Percentiles rank a stretch among this genome's conserved stretches.
Conservation (phyloP, 495 filamentous ascomycete species). For the Trypethelium eluteriae region DNA sequence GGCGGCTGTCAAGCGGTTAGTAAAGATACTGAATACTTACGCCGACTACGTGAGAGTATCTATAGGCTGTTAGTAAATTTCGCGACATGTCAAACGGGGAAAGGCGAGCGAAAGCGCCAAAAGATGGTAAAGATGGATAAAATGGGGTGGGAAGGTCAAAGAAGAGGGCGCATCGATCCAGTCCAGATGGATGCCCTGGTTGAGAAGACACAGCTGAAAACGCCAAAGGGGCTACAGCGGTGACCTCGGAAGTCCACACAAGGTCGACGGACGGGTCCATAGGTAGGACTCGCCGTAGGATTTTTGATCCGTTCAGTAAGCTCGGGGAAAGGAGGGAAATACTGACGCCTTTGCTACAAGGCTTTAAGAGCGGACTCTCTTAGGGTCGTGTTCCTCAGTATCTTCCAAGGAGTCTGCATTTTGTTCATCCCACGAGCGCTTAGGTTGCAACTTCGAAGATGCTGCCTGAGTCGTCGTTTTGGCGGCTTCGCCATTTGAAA, state of each 20-base stretch:
- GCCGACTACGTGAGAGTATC: not conserved
- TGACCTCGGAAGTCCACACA: too few species aligned
- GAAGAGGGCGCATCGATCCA: not conserved
- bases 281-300: too few species aligned
- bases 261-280: too few species aligned
- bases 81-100: too few species aligned
- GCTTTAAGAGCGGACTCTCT: constrained; percentile 1
- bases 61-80: not conserved
- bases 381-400: not conserved
- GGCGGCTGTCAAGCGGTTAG: not conserved
- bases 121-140: not conserved
- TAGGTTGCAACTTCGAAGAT: not conserved
- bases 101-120: not conserved
- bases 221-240: too few species aligned
- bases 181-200: too few species aligned
- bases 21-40: not conserved
- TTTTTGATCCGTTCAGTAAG: too few species aligned
- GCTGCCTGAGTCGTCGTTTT: not conserved
- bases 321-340: not conserved
- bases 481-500: not conserved
- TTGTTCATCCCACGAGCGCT: constrained; percentile 13
- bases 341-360: not conserved
- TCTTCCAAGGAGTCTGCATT: not conserved
- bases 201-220: too few species aligned
- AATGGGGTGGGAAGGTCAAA: not conserved